A percentile compares a stretch with the other conserved stretches of the same genome.
phyloP scores from a whole-genome alignment of 306 rosid genomes.

The Sindora glabra region DNA sequence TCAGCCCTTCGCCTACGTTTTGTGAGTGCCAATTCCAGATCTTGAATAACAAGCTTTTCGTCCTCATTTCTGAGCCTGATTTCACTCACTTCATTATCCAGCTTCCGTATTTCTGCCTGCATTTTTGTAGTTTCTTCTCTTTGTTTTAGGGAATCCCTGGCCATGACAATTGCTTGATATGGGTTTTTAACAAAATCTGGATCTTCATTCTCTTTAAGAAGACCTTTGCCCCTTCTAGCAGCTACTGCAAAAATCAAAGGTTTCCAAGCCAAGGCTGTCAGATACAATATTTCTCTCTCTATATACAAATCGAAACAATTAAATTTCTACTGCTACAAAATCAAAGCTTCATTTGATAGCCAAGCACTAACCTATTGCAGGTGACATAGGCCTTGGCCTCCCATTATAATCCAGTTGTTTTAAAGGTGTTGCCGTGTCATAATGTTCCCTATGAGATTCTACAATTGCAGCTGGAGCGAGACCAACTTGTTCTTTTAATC shows the following conservation, averaged over 20 bases:
- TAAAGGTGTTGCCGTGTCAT: constrained; percentile 52
- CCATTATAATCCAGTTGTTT: constrained; percentile 63
- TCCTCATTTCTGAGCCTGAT: constrained; percentile 72
- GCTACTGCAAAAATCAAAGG: constrained; percentile 25
- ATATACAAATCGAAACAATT: background rate
- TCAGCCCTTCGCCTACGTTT: constrained; percentile 76
- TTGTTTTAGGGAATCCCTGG: constrained; percentile 82
- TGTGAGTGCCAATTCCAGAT: constrained; percentile 56
- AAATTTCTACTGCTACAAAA: background rate
- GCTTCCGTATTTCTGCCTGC: constrained; percentile 61
- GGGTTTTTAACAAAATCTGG: constrained; percentile 54
- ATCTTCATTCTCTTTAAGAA: constrained; percentile 69
- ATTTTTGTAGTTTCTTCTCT: constrained; percentile 62
- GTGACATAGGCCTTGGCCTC: constrained; percentile 52
- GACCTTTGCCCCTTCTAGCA: constrained; percentile 39
- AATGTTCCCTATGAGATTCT: constrained; percentile 52
- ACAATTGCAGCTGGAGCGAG: constrained; percentile 92
- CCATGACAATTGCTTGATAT: constrained; percentile 80
- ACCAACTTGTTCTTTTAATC: constrained; percentile 60
- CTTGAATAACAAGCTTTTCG: constrained; percentile 68
- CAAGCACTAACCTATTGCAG: constrained; percentile 57
- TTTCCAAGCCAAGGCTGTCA: background rate
- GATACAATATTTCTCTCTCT: background rate
- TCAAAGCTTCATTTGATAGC: background rate
- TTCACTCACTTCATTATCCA: constrained; percentile 68